Percentiles rank a stretch among this genome's conserved stretches.
These are phyloP conservation scores for Penicillium sp. DNA, from an alignment of 2,329 filamentous ascomycete genomes.

Conservation along the genomic window DNA sequence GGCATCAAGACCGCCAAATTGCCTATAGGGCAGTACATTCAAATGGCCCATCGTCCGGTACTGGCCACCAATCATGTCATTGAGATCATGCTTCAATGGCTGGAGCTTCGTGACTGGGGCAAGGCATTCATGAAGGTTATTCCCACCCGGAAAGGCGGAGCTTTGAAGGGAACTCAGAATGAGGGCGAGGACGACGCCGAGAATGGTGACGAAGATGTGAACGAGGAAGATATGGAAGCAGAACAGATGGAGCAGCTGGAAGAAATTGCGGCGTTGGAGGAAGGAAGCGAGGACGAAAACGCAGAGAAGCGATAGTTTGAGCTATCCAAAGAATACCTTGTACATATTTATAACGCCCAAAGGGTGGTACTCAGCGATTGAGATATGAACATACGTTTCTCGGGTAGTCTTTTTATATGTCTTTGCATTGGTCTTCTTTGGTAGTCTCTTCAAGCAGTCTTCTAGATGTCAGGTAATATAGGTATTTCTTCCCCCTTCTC, in stretches of 20 bases:
- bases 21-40: conserved; percentile 92
- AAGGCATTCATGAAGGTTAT: conserved; percentile 84
- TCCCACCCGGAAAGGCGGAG: conserved; percentile 82
- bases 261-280: conserved; percentile 3
- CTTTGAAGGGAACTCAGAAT: conserved; percentile 51
- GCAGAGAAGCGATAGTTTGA: neutral
- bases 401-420: too few relatives aligned
- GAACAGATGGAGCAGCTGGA: conserved; percentile 6
- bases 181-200: conserved; percentile 5
- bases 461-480: too few relatives aligned
- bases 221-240: conserved; percentile 4
- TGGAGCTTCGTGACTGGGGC: conserved; percentile 88
- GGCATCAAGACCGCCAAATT: conserved; percentile 85
- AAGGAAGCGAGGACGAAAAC: neutral
- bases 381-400: neutral
- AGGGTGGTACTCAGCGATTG: neutral
- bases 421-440: too few relatives aligned
- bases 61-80: conserved; percentile 93
- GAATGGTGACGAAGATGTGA: conserved; percentile 19
- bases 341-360: neutral
- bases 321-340: neutral
- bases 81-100: conserved; percentile 93
- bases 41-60: conserved; percentile 82
- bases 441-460: too few relatives aligned
- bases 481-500: too few relatives aligned